Evolutionary conservation across 257 asterid species (phyloP), one percentile per base, ranked within the genome.

Genomic region (Cynanchum wilfordii): DNA sequence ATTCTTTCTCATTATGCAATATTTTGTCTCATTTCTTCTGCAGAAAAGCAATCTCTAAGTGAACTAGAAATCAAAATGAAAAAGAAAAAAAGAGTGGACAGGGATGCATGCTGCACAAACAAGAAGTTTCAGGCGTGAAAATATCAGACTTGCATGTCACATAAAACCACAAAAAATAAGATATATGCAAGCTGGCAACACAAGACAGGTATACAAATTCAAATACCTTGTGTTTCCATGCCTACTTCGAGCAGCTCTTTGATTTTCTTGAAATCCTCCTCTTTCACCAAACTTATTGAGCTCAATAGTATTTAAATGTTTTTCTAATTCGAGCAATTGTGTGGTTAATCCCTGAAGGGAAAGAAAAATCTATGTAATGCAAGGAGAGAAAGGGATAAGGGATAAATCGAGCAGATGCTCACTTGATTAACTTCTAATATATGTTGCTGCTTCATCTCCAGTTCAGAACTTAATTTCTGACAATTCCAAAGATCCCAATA

Each of bases 401-500:
- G 10, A 29, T 40, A 50, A 57, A 55, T 71, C 50, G 44, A 60
- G 73, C 68, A 68, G 72, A 57, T 67, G 74, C 81, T 67, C 64
- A 88, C 99, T 93, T 91, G 95, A 79, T 88, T 86, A 72, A 86
- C 71, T 76, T 92, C 90, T 38, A 83, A 68, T 72, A 95, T 87
- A 71, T 83, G 90, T 49, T 76, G 84, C 73, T 79, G 87, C 86
- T 89, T 95, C 85, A 87, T 73, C 77, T 95, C 97, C 76, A 95
- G 79, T 81, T 92, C 98, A 76, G 92, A 82, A 83, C 89, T 85
- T 85, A 95, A 81, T 66, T 90, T 91, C 78, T 95, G 95, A 73
- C 92, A 89, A 83, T 87, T 87, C 97, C 97, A 95, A 57, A 95
- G 92, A 73, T 89, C 96, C 90, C 91, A 89, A 80, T 95, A 95